Evolutionary conservation across 2,329 filamentous ascomycete genomes (phyloP).

Genomic region (Ophiocordyceps robertsii): DNA sequence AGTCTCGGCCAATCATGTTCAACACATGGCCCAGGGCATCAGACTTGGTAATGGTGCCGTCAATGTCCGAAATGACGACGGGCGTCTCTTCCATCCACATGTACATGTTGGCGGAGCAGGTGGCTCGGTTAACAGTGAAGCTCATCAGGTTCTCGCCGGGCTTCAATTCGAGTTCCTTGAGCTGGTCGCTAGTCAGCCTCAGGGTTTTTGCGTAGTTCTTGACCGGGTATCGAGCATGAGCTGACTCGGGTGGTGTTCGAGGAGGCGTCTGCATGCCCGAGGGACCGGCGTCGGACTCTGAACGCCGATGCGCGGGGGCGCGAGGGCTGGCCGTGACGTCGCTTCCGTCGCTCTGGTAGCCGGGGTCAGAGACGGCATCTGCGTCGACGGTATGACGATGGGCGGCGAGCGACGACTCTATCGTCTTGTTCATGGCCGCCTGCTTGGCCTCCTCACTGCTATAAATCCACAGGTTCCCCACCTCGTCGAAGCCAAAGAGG

Average conservation of each 20-base stretch:
- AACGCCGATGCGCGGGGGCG: slow-evolving; percentile 39
- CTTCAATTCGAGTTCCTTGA: slow-evolving; percentile 73
- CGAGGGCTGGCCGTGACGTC: slow-evolving; percentile 37
- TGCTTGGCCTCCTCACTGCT: slow-evolving; percentile 94
- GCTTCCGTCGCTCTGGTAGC: slow-evolving; percentile 86
- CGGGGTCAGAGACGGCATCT: slow-evolving; percentile 85
- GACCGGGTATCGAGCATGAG: slow-evolving; percentile 53
- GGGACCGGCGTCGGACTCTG: slow-evolving; percentile 52
- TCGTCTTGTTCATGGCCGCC: slow-evolving; percentile 58
- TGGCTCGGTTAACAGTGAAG: slow-evolving; percentile 92
- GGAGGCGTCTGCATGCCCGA: slow-evolving; percentile 49
- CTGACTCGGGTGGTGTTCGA: slow-evolving; percentile 53
- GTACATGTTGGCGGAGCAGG: slow-evolving; percentile 85
- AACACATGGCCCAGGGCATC: slow-evolving; percentile 88
- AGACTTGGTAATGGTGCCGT: slow-evolving; percentile 97
- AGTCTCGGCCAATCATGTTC: slow-evolving; percentile 94
- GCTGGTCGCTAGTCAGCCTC: slow-evolving; percentile 84
- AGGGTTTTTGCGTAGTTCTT: slow-evolving; percentile 95
- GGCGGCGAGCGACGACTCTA: slow-evolving; percentile 34
- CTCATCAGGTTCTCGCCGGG: slow-evolving; percentile 85
- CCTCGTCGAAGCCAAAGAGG: slow-evolving; percentile 86
- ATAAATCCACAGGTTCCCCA: slow-evolving; percentile 99
- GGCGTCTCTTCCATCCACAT: slow-evolving; percentile 85
- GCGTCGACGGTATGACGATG: slow-evolving; percentile 40
- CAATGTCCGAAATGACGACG: slow-evolving; percentile 96